Conservation (phyloP, 441 rosid genomes). For the Manihot esculenta region DNA sequence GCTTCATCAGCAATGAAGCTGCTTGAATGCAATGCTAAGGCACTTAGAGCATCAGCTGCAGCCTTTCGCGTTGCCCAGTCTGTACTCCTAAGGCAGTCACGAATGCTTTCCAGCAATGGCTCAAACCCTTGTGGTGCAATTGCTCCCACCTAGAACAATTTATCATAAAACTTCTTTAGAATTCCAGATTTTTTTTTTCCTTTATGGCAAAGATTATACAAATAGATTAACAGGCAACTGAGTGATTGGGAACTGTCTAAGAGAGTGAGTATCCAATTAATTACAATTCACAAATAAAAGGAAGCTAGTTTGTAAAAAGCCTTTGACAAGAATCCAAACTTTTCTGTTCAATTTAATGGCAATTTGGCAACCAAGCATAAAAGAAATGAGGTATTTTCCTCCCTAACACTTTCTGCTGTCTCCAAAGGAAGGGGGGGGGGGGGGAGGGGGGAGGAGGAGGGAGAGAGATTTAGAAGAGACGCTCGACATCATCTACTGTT, state of each 20-base stretch:
- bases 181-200: not conserved
- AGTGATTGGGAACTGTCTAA: not conserved
- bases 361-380: not conserved
- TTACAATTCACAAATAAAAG: not conserved
- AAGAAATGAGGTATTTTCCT: too few relatives aligned
- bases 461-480: too few relatives aligned
- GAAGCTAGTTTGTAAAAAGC: slow-evolving; percentile 9
- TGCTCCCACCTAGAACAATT: slow-evolving; percentile 75
- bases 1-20: slow-evolving; percentile 60
- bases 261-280: not conserved
- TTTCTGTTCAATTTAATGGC: not conserved
- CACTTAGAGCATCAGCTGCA: slow-evolving; percentile 79
- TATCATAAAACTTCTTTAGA: slow-evolving; percentile 11
- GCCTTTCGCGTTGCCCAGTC: slow-evolving; percentile 98
- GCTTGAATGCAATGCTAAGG: slow-evolving; percentile 82
- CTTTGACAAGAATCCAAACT: not conserved
- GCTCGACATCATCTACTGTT: too few relatives aligned
- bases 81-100: slow-evolving; percentile 84
- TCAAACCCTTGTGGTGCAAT: slow-evolving; percentile 85
- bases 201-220: slow-evolving; percentile 8
- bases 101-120: slow-evolving; percentile 73
- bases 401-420: too few relatives aligned
- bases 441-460: too few relatives aligned
- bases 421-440: too few relatives aligned
- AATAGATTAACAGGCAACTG: not conserved